Evolutionary conservation across 73 alveolate genomes (phyloP).

Genomic region (Blepharisma stoltei): DNA sequence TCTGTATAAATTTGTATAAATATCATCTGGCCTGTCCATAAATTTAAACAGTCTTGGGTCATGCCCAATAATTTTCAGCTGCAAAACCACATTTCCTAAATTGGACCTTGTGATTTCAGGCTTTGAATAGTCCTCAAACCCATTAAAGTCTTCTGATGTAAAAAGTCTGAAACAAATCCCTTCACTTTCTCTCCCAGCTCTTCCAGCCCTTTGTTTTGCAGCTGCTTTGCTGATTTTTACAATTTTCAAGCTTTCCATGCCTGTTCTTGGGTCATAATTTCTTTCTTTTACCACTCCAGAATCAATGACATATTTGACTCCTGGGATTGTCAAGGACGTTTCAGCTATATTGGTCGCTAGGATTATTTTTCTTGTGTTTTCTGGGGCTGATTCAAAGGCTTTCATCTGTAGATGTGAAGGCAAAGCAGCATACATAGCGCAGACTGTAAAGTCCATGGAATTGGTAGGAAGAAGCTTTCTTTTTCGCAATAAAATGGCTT

Average conservation of each 20-base stretch:
- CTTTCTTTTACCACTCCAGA: slow-evolving; percentile 83
- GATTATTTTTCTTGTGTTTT: slow-evolving; percentile 59
- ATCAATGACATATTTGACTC: slow-evolving; percentile 83
- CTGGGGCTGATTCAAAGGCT: slow-evolving; percentile 70
- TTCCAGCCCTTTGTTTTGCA: slow-evolving; percentile 80
- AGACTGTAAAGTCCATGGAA: slow-evolving; percentile 54
- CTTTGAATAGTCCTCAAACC: slow-evolving; percentile 53
- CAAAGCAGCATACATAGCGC: slow-evolving; percentile 85
- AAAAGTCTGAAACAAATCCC: slow-evolving; percentile 77
- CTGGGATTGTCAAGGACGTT: slow-evolving; percentile 82
- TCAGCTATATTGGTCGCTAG: slow-evolving; percentile 48
- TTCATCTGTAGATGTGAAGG: slow-evolving; percentile 85
- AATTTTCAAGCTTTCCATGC: slow-evolving; percentile 73
- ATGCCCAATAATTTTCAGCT: slow-evolving; percentile 62
- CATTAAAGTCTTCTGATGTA: slow-evolving; percentile 64
- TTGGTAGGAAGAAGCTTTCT: slow-evolving; percentile 49
- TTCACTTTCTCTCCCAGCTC: slow-evolving; percentile 87
- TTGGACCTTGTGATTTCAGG: slow-evolving; percentile 85
- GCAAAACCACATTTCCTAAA: slow-evolving; percentile 68
- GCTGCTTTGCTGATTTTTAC: slow-evolving; percentile 64
- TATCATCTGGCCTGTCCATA: slow-evolving; percentile 78
- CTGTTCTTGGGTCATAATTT: slow-evolving; percentile 71
- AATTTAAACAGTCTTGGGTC: slow-evolving; percentile 73
- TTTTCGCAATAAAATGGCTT: slow-evolving; percentile 64
- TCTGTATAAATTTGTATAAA: no score